Conservation (phyloP, 2,329 filamentous ascomycete species). For the Verticillium dahliae region DNA sequence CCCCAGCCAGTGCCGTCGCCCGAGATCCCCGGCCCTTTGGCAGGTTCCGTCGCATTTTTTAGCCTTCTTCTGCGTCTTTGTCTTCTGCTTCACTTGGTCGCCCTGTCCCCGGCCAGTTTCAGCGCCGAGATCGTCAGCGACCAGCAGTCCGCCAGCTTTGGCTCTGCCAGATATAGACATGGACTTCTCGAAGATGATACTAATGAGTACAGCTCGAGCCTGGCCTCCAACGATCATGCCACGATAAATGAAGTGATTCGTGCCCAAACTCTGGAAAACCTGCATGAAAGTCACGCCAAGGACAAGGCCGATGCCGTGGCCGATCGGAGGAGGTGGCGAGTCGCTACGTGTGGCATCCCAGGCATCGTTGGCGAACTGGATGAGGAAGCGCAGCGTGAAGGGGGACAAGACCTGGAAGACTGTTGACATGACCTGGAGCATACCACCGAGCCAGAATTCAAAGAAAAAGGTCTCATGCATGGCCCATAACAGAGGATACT, state of each 20-base stretch:
- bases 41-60: constrained; percentile 19
- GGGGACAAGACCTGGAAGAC: constrained; percentile 77
- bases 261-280: constrained; percentile 69
- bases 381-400: constrained; percentile 79
- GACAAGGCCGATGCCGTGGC: constrained; percentile 72
- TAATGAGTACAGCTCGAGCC: constrained; percentile 72
- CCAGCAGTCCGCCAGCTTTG: constrained; percentile 65
- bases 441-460: constrained; percentile 81
- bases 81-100: constrained; percentile 24
- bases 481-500: constrained; percentile 70
- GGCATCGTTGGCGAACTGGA: constrained; percentile 75
- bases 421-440: constrained; percentile 66
- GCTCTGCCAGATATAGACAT: constrained; percentile 85
- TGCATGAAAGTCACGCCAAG: constrained; percentile 85
- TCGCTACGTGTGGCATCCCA: constrained; percentile 55
- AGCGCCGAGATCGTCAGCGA: constrained; percentile 41
- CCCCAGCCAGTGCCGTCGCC: constrained; percentile 79
- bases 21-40: constrained; percentile 42
- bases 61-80: constrained; percentile 29
- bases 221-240: constrained; percentile 91
- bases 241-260: constrained; percentile 87
- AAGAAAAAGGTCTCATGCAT: constrained; percentile 79
- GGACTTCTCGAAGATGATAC: constrained; percentile 84
- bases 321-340: constrained; percentile 58
- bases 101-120: constrained; percentile 37